Percentiles rank a stretch among this genome's conserved stretches.
These are phyloP conservation scores for Alternaria arbusti DNA, from an alignment of 2,329 filamentous ascomycete species.

Conservation along the genomic window DNA sequence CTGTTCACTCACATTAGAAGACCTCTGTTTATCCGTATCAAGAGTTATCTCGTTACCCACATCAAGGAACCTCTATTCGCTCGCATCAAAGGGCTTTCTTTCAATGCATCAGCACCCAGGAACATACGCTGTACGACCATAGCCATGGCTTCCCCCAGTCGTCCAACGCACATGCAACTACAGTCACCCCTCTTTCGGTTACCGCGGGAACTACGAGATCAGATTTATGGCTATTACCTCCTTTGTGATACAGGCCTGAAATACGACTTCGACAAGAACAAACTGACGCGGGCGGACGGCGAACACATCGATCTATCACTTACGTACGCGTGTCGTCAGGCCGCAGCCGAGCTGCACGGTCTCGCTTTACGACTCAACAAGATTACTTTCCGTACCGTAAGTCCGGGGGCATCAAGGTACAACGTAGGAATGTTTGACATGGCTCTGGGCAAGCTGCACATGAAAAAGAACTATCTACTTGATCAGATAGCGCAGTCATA, in stretches of 20 bases:
- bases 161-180: neutral
- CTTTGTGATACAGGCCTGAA: accelerated
- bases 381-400: accelerated
- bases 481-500: neutral
- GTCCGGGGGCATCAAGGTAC: accelerated
- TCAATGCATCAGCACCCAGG: accelerated
- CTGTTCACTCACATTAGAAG: too few species aligned
- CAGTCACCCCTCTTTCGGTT: neutral
- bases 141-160: neutral
- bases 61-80: too few species aligned
- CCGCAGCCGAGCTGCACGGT: neutral
- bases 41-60: too few species aligned
- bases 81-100: neutral
- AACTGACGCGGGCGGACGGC: neutral
- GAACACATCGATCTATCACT: neutral
- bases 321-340: accelerated
- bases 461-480: accelerated
- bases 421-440: too few species aligned
- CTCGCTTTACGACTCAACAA: neutral
- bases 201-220: neutral
- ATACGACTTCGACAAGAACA: neutral
- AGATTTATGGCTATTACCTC: neutral
- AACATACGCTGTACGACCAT: neutral
- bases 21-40: too few species aligned
- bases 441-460: accelerated